These are phyloP conservation scores for Leersia perrieri DNA, from an alignment of 176 grass and related monocot genomes.

Conservation along the genomic window DNA sequence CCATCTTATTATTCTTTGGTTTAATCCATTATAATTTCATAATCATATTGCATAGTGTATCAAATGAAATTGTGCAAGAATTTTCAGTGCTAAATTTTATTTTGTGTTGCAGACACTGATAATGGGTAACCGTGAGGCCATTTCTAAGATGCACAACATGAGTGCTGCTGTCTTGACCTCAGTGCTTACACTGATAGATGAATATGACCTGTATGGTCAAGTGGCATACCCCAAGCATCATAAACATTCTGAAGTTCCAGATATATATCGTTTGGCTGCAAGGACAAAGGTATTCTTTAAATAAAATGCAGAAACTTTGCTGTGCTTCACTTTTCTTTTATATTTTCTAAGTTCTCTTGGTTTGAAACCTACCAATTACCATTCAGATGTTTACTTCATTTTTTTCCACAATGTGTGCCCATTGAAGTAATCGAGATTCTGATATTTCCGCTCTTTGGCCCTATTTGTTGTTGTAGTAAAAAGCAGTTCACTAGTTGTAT, in stretches of 20 bases:
- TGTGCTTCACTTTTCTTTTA: not conserved
- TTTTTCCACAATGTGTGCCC: not conserved
- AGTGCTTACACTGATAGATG: slow-evolving; percentile 74
- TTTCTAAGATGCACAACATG: slow-evolving; percentile 77
- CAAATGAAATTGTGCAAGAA: not conserved
- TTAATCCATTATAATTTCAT: slow-evolving; percentile 1
- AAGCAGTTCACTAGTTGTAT: not conserved
- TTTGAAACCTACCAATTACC: not conserved
- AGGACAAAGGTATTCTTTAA: slow-evolving; percentile 64
- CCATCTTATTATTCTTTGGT: slow-evolving; percentile 3
- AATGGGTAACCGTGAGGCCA: slow-evolving; percentile 82
- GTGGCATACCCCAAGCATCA: slow-evolving; percentile 85
- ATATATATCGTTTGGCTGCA: slow-evolving; percentile 73
- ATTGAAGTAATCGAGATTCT: not conserved
- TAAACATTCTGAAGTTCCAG: slow-evolving; percentile 81
- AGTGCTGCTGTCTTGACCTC: slow-evolving; percentile 74
- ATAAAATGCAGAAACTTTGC: not conserved
- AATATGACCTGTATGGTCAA: slow-evolving; percentile 81
- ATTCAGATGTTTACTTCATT: too few relatives aligned
- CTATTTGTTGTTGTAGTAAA: not conserved
- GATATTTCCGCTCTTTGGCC: not conserved
- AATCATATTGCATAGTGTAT: not conserved
- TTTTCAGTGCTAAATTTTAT: slow-evolving; percentile 7
- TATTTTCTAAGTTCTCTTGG: not conserved
- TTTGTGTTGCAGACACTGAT: slow-evolving; percentile 59